Percentiles rank a stretch among this genome's conserved stretches.
These are phyloP conservation scores for Quercus alba DNA, from an alignment of 306 rosid species.

Conservation along the genomic window DNA sequence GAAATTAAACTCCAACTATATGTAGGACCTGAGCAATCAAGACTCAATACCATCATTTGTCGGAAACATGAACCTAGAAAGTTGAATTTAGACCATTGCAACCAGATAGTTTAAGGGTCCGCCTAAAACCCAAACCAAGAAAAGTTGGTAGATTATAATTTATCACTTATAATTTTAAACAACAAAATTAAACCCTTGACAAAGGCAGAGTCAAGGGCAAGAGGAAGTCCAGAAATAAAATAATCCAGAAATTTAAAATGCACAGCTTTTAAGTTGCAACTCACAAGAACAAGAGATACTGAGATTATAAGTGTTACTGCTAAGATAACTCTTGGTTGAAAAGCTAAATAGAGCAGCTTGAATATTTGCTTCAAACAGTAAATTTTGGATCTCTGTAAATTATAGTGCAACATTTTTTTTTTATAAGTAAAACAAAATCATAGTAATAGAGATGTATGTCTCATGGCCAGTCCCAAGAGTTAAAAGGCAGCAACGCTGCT, in stretches of 20 bases:
- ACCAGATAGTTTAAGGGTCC: not conserved
- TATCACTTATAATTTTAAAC: not conserved
- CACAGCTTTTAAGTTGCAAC: no score
- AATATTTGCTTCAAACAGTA: no score
- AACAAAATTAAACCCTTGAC: not conserved
- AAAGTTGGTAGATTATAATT: not conserved
- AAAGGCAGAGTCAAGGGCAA: not conserved
- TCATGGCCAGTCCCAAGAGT: no score
- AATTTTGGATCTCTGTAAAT: no score
- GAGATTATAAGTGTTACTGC: no score
- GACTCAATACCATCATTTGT: not conserved
- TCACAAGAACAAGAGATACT: no score
- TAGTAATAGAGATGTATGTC: no score
- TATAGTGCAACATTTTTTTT: no score
- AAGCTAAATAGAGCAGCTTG: no score
- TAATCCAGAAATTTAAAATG: not conserved
- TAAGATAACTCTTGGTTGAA: no score
- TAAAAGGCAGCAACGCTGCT: no score
- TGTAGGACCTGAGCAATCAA: not conserved
- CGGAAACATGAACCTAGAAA: not conserved
- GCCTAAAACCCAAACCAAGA: not conserved
- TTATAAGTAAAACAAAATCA: no score
- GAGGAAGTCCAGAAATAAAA: not conserved
- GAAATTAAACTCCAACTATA: not conserved
- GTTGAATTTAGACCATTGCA: not conserved